Base-by-base conservation (phyloP, 1,284 basidiomycete genomes). In the Boletellus dicymbophilus region DNA sequence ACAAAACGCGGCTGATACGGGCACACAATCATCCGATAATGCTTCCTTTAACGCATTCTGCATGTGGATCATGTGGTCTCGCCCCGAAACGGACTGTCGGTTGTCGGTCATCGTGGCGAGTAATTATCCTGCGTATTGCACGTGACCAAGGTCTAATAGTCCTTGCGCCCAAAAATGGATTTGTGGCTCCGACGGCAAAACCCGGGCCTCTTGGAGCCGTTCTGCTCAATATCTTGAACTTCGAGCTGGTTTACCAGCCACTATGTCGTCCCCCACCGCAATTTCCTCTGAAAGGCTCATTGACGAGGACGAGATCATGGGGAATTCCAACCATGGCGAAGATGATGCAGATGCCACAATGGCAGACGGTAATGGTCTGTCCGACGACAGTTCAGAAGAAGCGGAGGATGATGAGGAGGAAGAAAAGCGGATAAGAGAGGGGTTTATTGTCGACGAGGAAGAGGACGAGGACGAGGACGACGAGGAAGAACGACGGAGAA, bases 361-460 rank as follows among this genome's bases (percentile, higher is more conserved):
- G 75, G 74, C 72, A 51, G 75, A 69, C 28, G 49, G 53, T 46
- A 52, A 65, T 27, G 65, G 71, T 45, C 71, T 72, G 52, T 80
- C 82, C n/a, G 88, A 90, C 61, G 90, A 93, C 70, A 91, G 88
- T 64, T 90, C 88, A 25, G 91, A 93, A 63, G 91, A 93, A 65
- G 85, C 79, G 31, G 89, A 91, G 27, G 90, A 93, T 39, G 85
- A 93, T 61, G 88, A 84, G 59, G 91, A 92, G 52, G 91, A 92
- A 68, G 88, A 76, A 61, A 76, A 79, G 53, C 74, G 79, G 53
- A 80, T 94, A 45, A 72, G 84, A 48, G 87, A 92, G 49, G 90
- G 87, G 0, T 94, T 94, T 60, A 94, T 94, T 62, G 90, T 91
- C 7, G 89, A 92, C 56, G 90, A 93, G 59, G 89, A 90, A 21